Evolutionary conservation across 306 rosid genomes (phyloP), one percentile per base, ranked within the genome.

Genomic region (Fragaria nilgerrensis): DNA sequence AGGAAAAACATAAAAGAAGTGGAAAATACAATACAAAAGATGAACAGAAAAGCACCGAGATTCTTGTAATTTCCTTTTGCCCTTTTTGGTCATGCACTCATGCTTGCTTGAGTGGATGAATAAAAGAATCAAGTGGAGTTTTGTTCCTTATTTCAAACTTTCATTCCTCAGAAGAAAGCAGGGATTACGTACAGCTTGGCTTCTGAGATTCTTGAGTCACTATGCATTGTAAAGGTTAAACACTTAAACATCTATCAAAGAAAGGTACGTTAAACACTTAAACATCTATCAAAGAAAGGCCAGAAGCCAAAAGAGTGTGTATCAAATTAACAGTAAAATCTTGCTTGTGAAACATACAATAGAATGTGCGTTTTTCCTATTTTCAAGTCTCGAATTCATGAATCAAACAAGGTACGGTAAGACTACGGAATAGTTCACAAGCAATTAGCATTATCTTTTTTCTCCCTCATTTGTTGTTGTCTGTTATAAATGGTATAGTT

Each of bases 61-160:
- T 73, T 69, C 79, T 65, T 76, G 36, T 32, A 32, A 41, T 27
- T 29, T 49, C 52, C 49, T 25, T 23, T 45, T 44, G 1, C 34
- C 19, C 49, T 59, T 74, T 56, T 59, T 32, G 56, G 72, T 62
- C 78, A 53, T 76, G 76, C 79, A 53, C 72, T 61, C 78, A 53
- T 76, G 73, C 76, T 76, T 67, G n/a, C 47, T 66, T 23, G 62
- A 83, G 78, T 79, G 75, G 76, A 66, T 27, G 37, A 52, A 72
- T 79, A 32, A 63, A 75, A 70, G 23, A 62, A 53, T 68, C 20
- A 7, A 67, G 41, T 37, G 41, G 7, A 45, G 19, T 71, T 15
- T 47, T 70, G 4, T 49, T 48, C 61, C 29, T 1, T 11, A 29
- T 17, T 71, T 50, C 63, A 9, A 27, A 27, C 29, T 71, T 49